Percentiles rank a stretch among this genome's conserved stretches.
Conservation (phyloP, 208 protist genomes). For the Trypanosoma caninum region DNA sequence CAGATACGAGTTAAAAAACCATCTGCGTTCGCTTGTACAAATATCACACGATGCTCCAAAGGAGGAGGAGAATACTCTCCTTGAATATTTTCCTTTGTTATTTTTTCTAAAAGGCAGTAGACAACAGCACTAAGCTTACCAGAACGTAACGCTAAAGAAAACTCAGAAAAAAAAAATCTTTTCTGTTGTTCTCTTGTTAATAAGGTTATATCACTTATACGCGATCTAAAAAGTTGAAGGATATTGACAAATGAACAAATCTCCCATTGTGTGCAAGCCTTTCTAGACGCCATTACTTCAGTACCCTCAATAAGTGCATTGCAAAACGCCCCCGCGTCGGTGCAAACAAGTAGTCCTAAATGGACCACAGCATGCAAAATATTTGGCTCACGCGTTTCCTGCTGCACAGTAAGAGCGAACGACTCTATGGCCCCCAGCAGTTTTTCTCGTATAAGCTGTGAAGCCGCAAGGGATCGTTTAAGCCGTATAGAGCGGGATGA, state of each 20-base stretch:
- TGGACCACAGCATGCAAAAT: slow-evolving; percentile 42
- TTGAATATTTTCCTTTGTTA: slow-evolving; percentile 5
- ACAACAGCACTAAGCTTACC: slow-evolving; percentile 50
- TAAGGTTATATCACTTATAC: slow-evolving; percentile 16
- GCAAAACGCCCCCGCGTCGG: slow-evolving; percentile 28
- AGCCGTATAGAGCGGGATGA: slow-evolving; percentile 23
- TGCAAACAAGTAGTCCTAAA: slow-evolving; percentile 18
- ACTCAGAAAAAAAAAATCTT: slow-evolving; percentile 35
- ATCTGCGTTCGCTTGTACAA: slow-evolving; percentile 26
- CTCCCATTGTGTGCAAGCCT: slow-evolving; percentile 6
- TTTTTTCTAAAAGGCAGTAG: slow-evolving; percentile 33
- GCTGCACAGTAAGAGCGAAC: slow-evolving; percentile 35
- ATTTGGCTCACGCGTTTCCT: slow-evolving; percentile 24
- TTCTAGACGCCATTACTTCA: slow-evolving; percentile 33
- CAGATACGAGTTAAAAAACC: slow-evolving; percentile 29
- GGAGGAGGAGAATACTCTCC: slow-evolving; percentile 22
- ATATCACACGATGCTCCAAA: slow-evolving; percentile 15
- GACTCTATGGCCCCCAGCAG: slow-evolving; percentile 38
- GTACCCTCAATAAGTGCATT: slow-evolving; percentile 47
- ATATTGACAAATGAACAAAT: slow-evolving; percentile 54
- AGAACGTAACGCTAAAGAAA: slow-evolving; percentile 57
- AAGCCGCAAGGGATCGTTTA: slow-evolving; percentile 36
- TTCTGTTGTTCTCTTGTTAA: slow-evolving; percentile 20
- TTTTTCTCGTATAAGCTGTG: slow-evolving; percentile 47
- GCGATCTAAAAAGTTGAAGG: slow-evolving; percentile 43